A percentile compares a stretch with the other conserved stretches of the same genome.
phyloP scores from a whole-genome alignment of 1,284 basidiomycete species.

The Boletus semigastroideus region DNA sequence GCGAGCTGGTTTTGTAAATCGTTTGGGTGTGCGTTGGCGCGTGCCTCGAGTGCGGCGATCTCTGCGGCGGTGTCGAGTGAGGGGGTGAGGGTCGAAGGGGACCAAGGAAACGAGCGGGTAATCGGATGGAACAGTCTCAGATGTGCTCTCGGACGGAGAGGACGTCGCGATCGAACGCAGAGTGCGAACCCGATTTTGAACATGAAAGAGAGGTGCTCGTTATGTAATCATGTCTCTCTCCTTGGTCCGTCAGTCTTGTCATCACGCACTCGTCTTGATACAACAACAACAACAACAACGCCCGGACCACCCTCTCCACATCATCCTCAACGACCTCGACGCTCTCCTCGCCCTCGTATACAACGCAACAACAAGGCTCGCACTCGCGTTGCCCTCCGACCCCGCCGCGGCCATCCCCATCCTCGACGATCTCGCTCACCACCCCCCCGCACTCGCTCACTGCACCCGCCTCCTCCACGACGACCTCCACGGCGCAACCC shows the following conservation, averaged over 20 bases:
- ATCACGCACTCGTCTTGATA: conserved; percentile 38
- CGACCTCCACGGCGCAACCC: conserved; percentile 49
- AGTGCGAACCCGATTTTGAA: too few relatives aligned
- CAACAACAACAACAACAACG: too few relatives aligned
- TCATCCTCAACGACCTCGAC: conserved; percentile 56
- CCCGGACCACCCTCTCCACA: conserved; percentile 29
- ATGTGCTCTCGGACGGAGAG: neutral
- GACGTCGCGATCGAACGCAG: too few relatives aligned
- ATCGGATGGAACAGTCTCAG: conserved; percentile 34
- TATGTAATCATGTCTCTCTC: conserved; percentile 18
- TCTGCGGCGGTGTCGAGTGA: conserved; percentile 65
- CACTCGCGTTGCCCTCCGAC: conserved; percentile 56
- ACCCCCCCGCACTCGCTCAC: conserved; percentile 56
- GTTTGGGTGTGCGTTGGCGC: conserved; percentile 68
- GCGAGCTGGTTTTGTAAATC: conserved; percentile 67
- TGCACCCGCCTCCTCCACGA: conserved; percentile 53
- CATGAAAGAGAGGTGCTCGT: too few relatives aligned
- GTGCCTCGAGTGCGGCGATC: conserved; percentile 69
- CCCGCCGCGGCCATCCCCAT: conserved; percentile 56
- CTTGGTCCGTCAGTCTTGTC: conserved; percentile 43
- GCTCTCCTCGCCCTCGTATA: conserved; percentile 65
- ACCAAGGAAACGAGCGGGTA: conserved; percentile 40
- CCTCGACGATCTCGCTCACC: conserved; percentile 55
- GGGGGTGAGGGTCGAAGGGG: conserved; percentile 41
- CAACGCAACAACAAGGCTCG: conserved; percentile 59